These are phyloP conservation scores for Colletotrichum zoysiae DNA, from an alignment of 2,329 filamentous ascomycete species.

Conservation along the genomic window DNA sequence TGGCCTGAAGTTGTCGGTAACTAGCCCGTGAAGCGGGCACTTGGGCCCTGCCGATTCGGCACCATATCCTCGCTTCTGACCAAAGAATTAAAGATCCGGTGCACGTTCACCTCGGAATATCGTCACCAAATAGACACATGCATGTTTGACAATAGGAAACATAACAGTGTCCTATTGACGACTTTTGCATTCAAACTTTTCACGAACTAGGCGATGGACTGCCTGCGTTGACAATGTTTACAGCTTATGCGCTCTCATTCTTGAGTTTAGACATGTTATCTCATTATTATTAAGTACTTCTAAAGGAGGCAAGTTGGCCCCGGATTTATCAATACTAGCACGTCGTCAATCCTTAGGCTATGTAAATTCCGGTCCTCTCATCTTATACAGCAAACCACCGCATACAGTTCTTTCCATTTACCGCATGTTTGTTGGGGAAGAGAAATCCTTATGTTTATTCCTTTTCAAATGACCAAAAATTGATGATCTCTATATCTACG, in stretches of 20 bases:
- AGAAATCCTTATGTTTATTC: not conserved
- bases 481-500: conserved; percentile 52
- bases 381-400: not conserved
- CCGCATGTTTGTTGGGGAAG: no score
- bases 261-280: no score
- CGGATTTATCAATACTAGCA: not conserved
- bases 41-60: not conserved
- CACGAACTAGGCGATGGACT: no score
- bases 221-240: no score
- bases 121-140: not conserved
- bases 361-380: not conserved
- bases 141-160: not conserved
- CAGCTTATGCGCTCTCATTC: no score
- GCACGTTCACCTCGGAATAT: not conserved
- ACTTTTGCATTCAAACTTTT: no score
- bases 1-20: not conserved
- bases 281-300: not conserved
- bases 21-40: no score
- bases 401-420: not conserved
- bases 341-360: not conserved
- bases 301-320: not conserved
- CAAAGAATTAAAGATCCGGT: not conserved
- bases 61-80: rapidly evolving
- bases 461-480: conserved; percentile 42
- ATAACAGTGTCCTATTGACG: not conserved